Percentiles rank a stretch among this genome's conserved stretches.
Conservation (phyloP, 1,284 basidiomycete species). For the Thelephora terrestris region DNA sequence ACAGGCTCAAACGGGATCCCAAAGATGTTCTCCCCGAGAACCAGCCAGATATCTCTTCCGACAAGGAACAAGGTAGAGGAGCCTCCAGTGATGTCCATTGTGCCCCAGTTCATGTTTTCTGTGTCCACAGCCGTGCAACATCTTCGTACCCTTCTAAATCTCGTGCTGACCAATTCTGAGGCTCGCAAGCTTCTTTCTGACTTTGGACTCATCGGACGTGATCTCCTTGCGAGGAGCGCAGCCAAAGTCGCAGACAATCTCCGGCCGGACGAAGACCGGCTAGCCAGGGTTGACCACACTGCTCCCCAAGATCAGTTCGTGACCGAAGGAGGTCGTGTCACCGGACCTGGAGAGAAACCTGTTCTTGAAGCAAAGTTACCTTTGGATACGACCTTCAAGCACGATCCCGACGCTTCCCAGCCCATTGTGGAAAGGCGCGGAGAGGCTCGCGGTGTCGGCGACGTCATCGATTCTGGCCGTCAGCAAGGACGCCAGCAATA, state of each 20-base stretch:
- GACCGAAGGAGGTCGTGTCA: constrained; percentile 36
- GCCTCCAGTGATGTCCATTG: neutral
- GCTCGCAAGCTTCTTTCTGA: constrained; percentile 83
- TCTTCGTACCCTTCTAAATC: constrained; percentile 64
- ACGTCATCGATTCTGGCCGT: constrained; percentile 12
- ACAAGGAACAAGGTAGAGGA: constrained; percentile 39
- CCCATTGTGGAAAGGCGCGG: constrained; percentile 25
- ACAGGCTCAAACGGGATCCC: constrained; percentile 32
- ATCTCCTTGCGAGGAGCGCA: constrained; percentile 74
- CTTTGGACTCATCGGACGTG: constrained; percentile 75
- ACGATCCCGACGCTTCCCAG: constrained; percentile 29
- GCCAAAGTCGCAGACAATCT: constrained; percentile 65
- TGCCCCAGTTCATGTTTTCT: constrained; percentile 2
- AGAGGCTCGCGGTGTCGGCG: constrained; percentile 24
- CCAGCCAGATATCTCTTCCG: constrained; percentile 47
- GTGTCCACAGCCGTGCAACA: constrained; percentile 55
- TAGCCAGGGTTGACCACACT: constrained; percentile 62
- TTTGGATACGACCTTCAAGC: constrained; percentile 28
- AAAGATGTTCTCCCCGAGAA: constrained; percentile 40
- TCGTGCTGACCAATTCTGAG: constrained; percentile 87
- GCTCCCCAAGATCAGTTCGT: constrained; percentile 55
- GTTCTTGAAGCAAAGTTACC: constrained; percentile 42
- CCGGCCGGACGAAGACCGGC: constrained; percentile 55
- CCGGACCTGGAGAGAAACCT: constrained; percentile 30
- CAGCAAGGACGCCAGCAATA: constrained; percentile 11